These are phyloP conservation scores for Phoma sp. DNA, from an alignment of 2,329 filamentous ascomycete species.

Conservation along the genomic window DNA sequence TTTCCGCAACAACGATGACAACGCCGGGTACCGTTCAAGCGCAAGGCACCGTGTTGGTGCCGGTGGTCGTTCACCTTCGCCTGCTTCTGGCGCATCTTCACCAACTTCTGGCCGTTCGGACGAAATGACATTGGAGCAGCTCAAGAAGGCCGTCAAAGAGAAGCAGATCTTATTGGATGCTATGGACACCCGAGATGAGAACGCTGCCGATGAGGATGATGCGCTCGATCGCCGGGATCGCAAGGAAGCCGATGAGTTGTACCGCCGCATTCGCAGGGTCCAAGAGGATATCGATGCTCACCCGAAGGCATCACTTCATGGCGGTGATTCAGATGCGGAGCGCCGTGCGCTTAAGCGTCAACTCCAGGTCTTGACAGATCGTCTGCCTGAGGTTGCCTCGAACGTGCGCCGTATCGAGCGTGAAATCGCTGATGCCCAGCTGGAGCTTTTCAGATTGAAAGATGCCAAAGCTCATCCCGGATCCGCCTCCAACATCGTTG, in stretches of 20 bases:
- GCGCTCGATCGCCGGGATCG: conserved; percentile 87
- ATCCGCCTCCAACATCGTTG: conserved; percentile 80
- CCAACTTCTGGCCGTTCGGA: conserved; percentile 69
- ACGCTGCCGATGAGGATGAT: conserved; percentile 87
- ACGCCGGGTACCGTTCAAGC: conserved; percentile 88
- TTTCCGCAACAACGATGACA: conserved; percentile 95
- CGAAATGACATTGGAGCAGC: conserved; percentile 82
- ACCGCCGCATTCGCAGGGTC: conserved; percentile 85
- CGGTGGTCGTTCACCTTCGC: conserved; percentile 76
- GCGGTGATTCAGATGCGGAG: conserved; percentile 84
- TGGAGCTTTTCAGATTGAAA: conserved; percentile 91
- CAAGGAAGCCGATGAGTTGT: conserved; percentile 91
- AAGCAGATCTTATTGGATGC: conserved; percentile 94
- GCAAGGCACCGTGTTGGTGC: conserved; percentile 81
- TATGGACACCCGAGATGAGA: conserved; percentile 95
- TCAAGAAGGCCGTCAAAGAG: conserved; percentile 91
- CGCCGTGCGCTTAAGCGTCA: conserved; percentile 85
- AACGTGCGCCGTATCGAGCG: conserved; percentile 90
- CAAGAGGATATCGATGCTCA: conserved; percentile 95
- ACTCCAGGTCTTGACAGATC: conserved; percentile 85
- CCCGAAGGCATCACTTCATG: conserved; percentile 69
- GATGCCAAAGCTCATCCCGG: conserved; percentile 91
- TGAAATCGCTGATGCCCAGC: conserved; percentile 85
- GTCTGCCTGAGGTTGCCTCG: conserved; percentile 88
- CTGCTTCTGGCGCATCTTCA: conserved; percentile 64